phyloP scores from a whole-genome alignment of 2,329 filamentous ascomycete species.

The Coleophoma crateriformis region DNA sequence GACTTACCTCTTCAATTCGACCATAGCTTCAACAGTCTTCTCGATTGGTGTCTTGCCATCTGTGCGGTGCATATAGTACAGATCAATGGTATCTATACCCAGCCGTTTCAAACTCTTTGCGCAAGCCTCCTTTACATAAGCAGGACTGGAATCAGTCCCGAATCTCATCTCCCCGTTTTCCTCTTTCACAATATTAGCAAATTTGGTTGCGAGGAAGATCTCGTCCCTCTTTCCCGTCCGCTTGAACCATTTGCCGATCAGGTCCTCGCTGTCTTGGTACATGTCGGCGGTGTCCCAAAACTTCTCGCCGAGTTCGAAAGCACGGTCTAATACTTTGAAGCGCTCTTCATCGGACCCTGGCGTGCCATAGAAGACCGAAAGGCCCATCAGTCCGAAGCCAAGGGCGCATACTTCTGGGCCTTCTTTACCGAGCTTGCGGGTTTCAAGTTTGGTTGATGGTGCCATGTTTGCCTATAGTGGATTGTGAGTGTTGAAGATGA shows the following conservation, averaged over 20 bases:
- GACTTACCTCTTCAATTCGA: constrained; percentile 27
- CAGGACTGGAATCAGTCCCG: constrained; percentile 29
- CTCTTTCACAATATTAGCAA: constrained; percentile 14
- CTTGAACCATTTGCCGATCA: constrained; percentile 43
- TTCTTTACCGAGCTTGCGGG: constrained; percentile 20
- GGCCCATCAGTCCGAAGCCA: constrained; percentile 22
- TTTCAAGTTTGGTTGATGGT: constrained; percentile 12
- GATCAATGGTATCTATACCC: constrained; percentile 32
- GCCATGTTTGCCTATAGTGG: neutral
- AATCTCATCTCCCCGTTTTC: constrained; percentile 4
- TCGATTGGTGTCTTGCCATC: constrained; percentile 35
- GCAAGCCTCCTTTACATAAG: constrained; percentile 35
- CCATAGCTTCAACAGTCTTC: constrained; percentile 34
- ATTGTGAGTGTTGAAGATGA: neutral
- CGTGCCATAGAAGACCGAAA: constrained; percentile 26
- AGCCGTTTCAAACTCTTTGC: constrained; percentile 34
- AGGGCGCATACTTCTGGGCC: constrained; percentile 20
- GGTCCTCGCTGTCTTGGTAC: constrained; percentile 40
- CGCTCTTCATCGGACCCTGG: constrained; percentile 28
- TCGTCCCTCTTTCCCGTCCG: constrained; percentile 35
- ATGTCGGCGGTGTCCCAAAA: constrained; percentile 31
- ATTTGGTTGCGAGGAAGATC: constrained; percentile 49
- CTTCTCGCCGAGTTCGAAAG: constrained; percentile 30
- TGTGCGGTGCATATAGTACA: constrained; percentile 31
- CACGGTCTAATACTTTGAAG: constrained; percentile 33